Percentiles rank a stretch among this genome's conserved stretches.
phyloP scores from a whole-genome alignment of 2,329 filamentous ascomycete species.

The Drechslerella coelobrocha region DNA sequence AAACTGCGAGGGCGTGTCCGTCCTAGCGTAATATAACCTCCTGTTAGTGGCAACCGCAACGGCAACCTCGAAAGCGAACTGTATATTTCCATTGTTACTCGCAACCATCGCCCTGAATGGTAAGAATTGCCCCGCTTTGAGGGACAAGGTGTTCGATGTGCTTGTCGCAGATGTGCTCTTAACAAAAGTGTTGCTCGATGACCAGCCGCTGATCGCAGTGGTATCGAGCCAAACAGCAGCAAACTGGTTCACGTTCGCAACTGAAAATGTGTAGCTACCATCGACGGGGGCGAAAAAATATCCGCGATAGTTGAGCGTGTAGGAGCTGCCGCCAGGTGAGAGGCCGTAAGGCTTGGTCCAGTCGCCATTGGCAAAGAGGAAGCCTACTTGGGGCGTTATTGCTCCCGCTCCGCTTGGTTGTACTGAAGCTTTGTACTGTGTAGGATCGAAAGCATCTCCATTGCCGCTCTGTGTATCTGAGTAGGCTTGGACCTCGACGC shows the following conservation, averaged over 20 bases:
- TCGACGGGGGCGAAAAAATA: constrained; percentile 14
- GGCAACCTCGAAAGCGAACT: constrained; percentile 3
- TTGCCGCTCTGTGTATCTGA: no score
- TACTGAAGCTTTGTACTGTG: constrained; percentile 1
- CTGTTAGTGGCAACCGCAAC: no score
- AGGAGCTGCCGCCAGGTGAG: background rate
- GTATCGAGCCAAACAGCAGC: background rate
- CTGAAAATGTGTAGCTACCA: background rate
- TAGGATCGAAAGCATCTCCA: no score
- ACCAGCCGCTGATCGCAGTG: constrained; percentile 5
- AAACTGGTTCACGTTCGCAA: background rate
- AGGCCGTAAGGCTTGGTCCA: constrained; percentile 14
- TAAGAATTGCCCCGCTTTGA: constrained; percentile 6
- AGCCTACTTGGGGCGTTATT: background rate
- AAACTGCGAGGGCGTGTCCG: background rate
- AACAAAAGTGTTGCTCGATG: background rate
- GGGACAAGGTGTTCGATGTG: background rate
- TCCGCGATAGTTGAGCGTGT: constrained; percentile 17
- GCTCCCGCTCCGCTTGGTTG: background rate
- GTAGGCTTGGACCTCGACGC: constrained; percentile 16
- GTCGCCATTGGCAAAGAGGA: background rate
- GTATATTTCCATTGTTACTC: background rate
- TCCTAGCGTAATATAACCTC: background rate
- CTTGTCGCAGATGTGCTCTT: background rate
- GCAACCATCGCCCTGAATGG: constrained; percentile 11